phyloP scores from a whole-genome alignment of 2,329 filamentous ascomycete genomes.

The Trichophaea hybrida region DNA sequence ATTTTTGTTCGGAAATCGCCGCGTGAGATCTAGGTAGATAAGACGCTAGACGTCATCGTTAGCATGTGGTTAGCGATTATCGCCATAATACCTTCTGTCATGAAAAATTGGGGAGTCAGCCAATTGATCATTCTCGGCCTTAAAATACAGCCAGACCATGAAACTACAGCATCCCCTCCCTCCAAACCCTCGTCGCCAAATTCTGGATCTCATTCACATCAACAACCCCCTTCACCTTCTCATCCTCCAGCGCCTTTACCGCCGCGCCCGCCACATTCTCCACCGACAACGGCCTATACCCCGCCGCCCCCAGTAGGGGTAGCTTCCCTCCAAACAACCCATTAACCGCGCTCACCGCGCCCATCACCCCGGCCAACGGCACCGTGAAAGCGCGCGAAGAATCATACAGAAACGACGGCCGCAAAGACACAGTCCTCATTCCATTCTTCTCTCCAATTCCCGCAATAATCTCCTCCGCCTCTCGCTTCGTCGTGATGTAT shows the following conservation, averaged over 20 bases:
- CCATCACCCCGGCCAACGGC: slow-evolving; percentile 65
- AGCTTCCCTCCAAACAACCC: slow-evolving; percentile 60
- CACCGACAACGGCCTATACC: slow-evolving; percentile 72
- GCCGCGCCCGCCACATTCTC: slow-evolving; percentile 80
- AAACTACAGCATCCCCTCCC: slow-evolving; percentile 68
- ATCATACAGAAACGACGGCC: slow-evolving; percentile 70
- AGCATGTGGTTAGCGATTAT: not conserved
- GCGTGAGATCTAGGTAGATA: not conserved
- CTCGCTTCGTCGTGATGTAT: slow-evolving; percentile 83
- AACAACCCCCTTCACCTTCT: slow-evolving; percentile 56
- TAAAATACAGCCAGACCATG: not conserved
- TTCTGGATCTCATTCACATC: slow-evolving; percentile 68
- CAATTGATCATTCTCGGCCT: not conserved
- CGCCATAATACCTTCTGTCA: not conserved
- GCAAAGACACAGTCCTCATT: slow-evolving; percentile 67
- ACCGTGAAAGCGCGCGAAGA: slow-evolving; percentile 65
- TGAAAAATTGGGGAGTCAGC: not conserved
- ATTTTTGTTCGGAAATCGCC: not conserved
- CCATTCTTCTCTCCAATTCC: slow-evolving; percentile 38
- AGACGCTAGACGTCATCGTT: too few species aligned
- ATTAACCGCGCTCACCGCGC: slow-evolving; percentile 63
- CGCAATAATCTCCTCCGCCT: slow-evolving; percentile 50
- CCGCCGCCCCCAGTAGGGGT: slow-evolving; percentile 66
- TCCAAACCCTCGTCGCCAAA: slow-evolving; percentile 70
- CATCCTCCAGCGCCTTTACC: slow-evolving; percentile 70